Evolutionary conservation across 768 basidiomycete genomes (phyloP), one percentile per base, ranked within the genome.

Genomic region (Baorangia bicolor): DNA sequence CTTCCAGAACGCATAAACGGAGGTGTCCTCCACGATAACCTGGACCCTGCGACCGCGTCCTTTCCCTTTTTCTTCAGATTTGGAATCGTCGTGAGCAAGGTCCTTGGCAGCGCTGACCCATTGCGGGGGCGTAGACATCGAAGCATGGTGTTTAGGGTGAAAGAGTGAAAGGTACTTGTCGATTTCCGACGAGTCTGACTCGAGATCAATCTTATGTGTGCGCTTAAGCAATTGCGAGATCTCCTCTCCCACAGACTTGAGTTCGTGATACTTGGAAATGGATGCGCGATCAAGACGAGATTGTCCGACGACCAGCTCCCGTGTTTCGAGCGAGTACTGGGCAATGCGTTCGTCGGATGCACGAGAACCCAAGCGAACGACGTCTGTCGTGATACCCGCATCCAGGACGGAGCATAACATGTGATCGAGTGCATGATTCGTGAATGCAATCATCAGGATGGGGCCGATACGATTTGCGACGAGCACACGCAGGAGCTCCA

Each of bases 401-500:
- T 91, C 86, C 1, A 91, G 75, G 4, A 90, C 80, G 0, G 82
- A 82, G 5, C 72, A 73, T 2, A 92, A 72, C 72, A 91, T 79
- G 58, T 90, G 87, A 55, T 92, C 89, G 3, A 92, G 75, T 0
- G 90, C 90, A 41, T 91, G 90, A 59, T 92, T 91, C 0, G 90
- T 92, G 70, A 85, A 90, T 0, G 88, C 80, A 25, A 84, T 78
- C 62, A 85, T 71, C 2, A 78, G 71, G 48, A 88, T 83, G 0
- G 82, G 87, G 2, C 74, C 70, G 47, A 85, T 68, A 12, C 75
- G 57, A 62, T 81, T 84, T 1, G 73, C 67, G 5, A 87, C 66
- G n/a, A 92, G 72, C 6, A 89, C 81, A 0, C 86, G 81, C 10
- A 92, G 64, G 16, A 92, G 75, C 64, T 92, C 86, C 5, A 85